These are phyloP conservation scores for Arthrobotrys megalospora DNA, from an alignment of 2,329 filamentous ascomycete species.

Conservation along the genomic window DNA sequence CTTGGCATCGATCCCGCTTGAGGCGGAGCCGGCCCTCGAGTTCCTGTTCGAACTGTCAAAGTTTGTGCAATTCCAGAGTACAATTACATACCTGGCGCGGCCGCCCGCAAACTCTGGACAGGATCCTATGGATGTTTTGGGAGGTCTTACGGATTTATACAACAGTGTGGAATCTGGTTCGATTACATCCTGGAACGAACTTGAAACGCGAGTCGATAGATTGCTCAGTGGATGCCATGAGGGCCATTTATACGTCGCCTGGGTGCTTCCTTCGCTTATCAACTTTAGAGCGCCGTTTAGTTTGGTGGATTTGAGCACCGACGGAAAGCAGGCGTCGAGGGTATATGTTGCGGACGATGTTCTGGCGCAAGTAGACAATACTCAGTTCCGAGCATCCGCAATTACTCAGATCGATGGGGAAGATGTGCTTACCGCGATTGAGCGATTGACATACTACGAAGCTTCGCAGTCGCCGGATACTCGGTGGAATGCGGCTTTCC, in stretches of 20 bases:
- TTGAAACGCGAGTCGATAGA: conserved; percentile 48
- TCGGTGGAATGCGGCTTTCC: conserved; percentile 50
- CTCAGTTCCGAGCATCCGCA: conserved; percentile 21
- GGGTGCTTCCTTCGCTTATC: conserved; percentile 52
- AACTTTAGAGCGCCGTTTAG: conserved; percentile 49
- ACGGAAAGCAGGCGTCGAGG: conserved; percentile 43
- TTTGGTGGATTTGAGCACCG: conserved; percentile 43
- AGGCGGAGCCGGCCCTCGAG: conserved; percentile 13
- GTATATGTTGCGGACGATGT: conserved; percentile 36
- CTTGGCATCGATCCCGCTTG: conserved; percentile 49
- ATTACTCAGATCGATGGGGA: conserved; percentile 57
- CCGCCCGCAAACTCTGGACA: conserved; percentile 53
- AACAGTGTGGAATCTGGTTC: conserved; percentile 42
- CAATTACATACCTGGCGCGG: conserved; percentile 44
- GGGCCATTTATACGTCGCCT: conserved; percentile 54
- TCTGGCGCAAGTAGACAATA: neutral
- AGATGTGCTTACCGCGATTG: conserved; percentile 40
- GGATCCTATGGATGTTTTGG: conserved; percentile 55
- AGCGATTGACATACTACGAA: conserved; percentile 49
- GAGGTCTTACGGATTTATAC: conserved; percentile 40
- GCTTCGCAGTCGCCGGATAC: conserved; percentile 52
- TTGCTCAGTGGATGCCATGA: conserved; percentile 44
- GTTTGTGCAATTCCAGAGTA: conserved; percentile 54
- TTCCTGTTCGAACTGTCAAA: conserved; percentile 53
- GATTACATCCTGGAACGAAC: conserved; percentile 47